These are phyloP conservation scores for Plasmodium knowlesi DNA, from an alignment of 169 alveolate species.

Conservation along the genomic window DNA sequence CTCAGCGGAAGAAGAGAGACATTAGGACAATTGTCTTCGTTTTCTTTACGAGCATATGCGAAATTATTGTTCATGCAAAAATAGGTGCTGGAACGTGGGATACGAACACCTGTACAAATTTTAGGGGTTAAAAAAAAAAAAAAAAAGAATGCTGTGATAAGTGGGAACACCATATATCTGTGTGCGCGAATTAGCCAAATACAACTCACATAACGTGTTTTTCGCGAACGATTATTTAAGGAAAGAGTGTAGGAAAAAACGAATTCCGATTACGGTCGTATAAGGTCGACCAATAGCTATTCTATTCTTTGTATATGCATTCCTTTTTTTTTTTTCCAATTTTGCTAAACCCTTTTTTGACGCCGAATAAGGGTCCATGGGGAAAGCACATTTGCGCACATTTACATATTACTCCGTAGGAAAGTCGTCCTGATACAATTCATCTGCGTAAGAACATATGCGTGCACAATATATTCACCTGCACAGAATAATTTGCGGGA, in stretches of 20 bases:
- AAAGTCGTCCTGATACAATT: not conserved
- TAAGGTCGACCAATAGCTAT: not conserved
- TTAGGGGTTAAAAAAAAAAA: not conserved
- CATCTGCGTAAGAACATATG: not conserved
- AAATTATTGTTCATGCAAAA: not conserved
- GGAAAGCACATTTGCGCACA: not conserved
- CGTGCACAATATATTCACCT: not conserved
- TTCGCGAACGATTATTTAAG: not conserved
- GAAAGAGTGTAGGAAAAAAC: not conserved
- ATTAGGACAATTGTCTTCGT: not conserved
- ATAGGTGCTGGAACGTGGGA: not conserved
- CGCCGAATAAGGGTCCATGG: not conserved
- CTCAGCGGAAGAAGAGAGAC: not conserved
- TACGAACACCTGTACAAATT: not conserved
- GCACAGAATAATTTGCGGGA: not conserved
- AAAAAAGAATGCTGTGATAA: no score
- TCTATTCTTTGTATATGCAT: not conserved
- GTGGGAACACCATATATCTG: not conserved
- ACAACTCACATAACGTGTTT: not conserved
- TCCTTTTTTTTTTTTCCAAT: not conserved
- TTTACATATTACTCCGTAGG: not conserved
- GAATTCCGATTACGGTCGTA: not conserved
- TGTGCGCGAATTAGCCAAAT: not conserved
- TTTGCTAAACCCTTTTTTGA: not conserved
- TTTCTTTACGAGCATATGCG: not conserved